Evolutionary conservation across 805 yeast genomes (phyloP), one percentile per base, ranked within the genome.

Genomic region (Wickerhamomyces bisporus): DNA sequence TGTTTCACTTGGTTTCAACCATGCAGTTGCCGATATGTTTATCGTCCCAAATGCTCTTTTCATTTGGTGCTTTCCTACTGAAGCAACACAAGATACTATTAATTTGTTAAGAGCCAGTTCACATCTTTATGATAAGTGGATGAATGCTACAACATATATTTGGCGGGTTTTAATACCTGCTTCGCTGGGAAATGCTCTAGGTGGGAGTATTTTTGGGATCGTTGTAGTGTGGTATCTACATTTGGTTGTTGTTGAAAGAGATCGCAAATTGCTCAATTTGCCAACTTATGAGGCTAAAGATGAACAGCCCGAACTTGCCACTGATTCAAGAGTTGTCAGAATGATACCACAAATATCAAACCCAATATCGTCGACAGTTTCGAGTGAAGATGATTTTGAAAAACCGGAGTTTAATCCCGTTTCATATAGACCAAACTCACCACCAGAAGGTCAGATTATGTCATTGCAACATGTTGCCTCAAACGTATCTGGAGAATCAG

Each of bases 21-120:
- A 86, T 54, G 77, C 78, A 2, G 87, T 86, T 8, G 95, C 94
- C 1, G 95, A 86, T 56, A 83, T 86, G 93, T 79, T 68, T 47
- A 47, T 82, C 38, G 55, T 81, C 5, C 76, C 80, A 8, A 73
- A 77, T 45, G 94, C 86, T 0, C 60, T 83, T 53, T 66, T 84
- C 34, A 82, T 81, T 57, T 30, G 32, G 32, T 11, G 10, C 9
- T 30, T 17, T 13, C 32, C 32, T 5, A 30, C 32, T 4, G 17
- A 10, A 5, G 12, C 6, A 30, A 30, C 32, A 4, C 5, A 19
- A 8, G 25, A 11, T 19, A 13, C n/a, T 12, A 30, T 30, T 6
- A n/a, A 7, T 18, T 15, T 24, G 7, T 13, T 19, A 8, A 30
- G 16, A 20, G 25, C 11, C 5, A 6, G 23, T n/a, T 30, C 32